phyloP scores from a whole-genome alignment of 1,284 basidiomycete species.

The Pterula multifida region DNA sequence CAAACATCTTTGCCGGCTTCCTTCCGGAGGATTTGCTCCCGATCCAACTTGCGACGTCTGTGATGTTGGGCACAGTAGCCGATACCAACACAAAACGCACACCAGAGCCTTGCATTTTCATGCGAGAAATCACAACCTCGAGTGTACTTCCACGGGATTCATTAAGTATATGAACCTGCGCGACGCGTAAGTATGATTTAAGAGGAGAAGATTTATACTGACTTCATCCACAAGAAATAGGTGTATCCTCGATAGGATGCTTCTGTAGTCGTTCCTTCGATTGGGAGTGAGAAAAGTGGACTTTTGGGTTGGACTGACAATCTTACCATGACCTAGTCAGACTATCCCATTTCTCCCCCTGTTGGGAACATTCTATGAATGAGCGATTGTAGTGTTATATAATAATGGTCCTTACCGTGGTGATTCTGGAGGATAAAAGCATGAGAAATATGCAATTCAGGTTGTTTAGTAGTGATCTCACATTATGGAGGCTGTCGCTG shows the following conservation, averaged over 20 bases:
- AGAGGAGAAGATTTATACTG: slow-evolving; percentile 9
- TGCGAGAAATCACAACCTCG: slow-evolving; percentile 89
- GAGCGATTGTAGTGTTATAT: slow-evolving; percentile 3
- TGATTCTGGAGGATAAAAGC: slow-evolving; percentile 36
- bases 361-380: slow-evolving; percentile 3
- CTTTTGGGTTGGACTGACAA: neutral
- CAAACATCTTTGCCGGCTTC: slow-evolving; percentile 55
- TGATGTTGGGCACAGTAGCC: slow-evolving; percentile 89
- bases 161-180: slow-evolving; percentile 83
- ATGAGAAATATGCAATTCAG: too few species aligned
- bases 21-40: slow-evolving; percentile 28
- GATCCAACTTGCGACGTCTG: slow-evolving; percentile 86
- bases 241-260: slow-evolving; percentile 56
- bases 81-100: slow-evolving; percentile 85
- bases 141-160: slow-evolving; percentile 84
- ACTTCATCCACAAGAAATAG: slow-evolving; percentile 91
- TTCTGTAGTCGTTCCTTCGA: slow-evolving; percentile 49
- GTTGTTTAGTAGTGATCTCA: too few species aligned
- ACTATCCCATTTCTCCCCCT: slow-evolving; percentile 95
- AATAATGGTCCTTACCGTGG: slow-evolving; percentile 46
- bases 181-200: neutral
- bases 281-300: slow-evolving; percentile 7
- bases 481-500: slow-evolving; percentile 70
- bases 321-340: slow-evolving; percentile 71
- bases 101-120: slow-evolving; percentile 61